These are phyloP conservation scores for Xanthoceras sorbifolium DNA, from an alignment of 345 rosid genomes.

Conservation along the genomic window DNA sequence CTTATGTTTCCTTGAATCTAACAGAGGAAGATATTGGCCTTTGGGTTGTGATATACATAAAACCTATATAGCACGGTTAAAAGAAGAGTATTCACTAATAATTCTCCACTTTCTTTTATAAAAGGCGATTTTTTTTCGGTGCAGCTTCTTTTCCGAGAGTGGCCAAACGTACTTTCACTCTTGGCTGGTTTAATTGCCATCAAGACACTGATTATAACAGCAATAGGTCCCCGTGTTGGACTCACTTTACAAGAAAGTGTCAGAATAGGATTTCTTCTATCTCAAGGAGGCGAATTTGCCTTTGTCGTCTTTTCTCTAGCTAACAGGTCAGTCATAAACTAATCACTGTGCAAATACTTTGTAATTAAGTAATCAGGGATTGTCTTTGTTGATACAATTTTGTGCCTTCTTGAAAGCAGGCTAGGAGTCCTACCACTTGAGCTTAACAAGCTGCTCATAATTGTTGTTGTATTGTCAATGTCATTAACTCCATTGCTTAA, in stretches of 20 bases:
- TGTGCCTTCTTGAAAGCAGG: conserved; percentile 43
- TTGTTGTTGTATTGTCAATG: conserved; percentile 95
- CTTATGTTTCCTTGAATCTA: background rate
- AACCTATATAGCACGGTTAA: background rate
- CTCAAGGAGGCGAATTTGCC: conserved; percentile 98
- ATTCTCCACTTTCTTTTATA: conserved; percentile 11
- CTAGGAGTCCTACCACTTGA: conserved; percentile 97
- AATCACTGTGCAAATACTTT: conserved; percentile 17
- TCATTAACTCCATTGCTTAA: conserved; percentile 92
- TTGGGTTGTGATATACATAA: background rate
- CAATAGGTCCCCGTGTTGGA: conserved; percentile 94
- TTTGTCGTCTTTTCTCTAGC: conserved; percentile 95
- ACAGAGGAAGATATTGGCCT: background rate
- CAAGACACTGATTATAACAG: conserved; percentile 86
- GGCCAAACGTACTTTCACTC: conserved; percentile 94
- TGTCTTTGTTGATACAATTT: conserved; percentile 22
- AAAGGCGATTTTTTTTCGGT: conserved; percentile 17
- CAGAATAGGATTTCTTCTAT: conserved; percentile 85
- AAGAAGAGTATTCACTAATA: conserved; percentile 3
- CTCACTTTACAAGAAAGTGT: conserved; percentile 87
- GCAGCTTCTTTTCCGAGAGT: conserved; percentile 86
- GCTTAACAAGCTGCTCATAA: conserved; percentile 94
- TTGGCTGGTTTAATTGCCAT: conserved; percentile 85
- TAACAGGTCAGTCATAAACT: conserved; percentile 58
- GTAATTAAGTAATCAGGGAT: conserved; percentile 5